Evolutionary conservation across 441 rosid species (phyloP).

Genomic region (Hypseocharis bilobata): DNA sequence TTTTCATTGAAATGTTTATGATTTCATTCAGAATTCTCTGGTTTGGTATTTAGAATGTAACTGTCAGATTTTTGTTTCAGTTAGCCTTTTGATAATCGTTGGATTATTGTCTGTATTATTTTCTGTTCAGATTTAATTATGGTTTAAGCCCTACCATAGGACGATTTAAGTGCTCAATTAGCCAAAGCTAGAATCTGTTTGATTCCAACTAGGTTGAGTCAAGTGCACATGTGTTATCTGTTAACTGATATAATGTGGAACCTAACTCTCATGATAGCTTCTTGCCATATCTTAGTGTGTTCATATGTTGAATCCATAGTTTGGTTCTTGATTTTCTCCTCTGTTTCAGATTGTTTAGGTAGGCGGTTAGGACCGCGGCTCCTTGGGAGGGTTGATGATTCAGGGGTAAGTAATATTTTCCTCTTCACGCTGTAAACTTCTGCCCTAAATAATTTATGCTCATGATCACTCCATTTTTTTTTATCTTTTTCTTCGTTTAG

Average conservation of each 20-base stretch:
- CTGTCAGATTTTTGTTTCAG: neutral
- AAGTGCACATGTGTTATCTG: neutral
- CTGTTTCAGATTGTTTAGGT: slow-evolving; percentile 82
- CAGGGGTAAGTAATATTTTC: slow-evolving; percentile 56
- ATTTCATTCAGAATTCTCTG: neutral
- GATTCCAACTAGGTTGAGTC: neutral
- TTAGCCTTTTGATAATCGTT: neutral
- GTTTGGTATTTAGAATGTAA: neutral
- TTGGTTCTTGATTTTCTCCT: slow-evolving; percentile 20
- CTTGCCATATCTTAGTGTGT: slow-evolving; percentile 1
- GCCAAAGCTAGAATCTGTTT: neutral
- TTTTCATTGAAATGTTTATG: no score
- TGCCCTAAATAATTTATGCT: no score
- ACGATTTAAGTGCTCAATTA: neutral
- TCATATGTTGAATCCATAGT: slow-evolving; percentile 16
- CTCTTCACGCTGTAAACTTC: neutral
- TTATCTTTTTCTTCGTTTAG: neutral
- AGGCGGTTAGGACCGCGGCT: slow-evolving; percentile 90
- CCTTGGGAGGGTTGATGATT: slow-evolving; percentile 82
- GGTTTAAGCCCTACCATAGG: neutral
- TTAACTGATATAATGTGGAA: neutral
- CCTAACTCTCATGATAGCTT: neutral
- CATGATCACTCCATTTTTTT: neutral
- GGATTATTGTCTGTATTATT: neutral
- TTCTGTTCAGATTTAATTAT: neutral